Evolutionary conservation across 495 filamentous ascomycete genomes (phyloP), one percentile per base, ranked within the genome.

Genomic region (Neurospora sublineolata): DNA sequence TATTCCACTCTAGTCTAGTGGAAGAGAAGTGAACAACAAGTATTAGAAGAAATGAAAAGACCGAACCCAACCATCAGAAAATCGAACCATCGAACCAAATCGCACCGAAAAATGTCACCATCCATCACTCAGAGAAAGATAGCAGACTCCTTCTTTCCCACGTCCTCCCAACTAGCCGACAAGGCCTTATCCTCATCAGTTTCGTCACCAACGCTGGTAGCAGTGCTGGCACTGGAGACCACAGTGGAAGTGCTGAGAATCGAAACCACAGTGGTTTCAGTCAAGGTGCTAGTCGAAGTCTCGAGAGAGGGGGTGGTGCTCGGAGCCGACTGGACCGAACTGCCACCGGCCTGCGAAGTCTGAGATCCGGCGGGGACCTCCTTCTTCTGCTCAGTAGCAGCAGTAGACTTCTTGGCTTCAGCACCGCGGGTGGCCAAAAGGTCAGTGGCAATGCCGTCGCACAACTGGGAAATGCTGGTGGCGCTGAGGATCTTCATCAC

Each of bases 401-500:
- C 69, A 70, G 39, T 8, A 70, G 27, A 36, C 27, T 33, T 33
- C 52, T 18, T 64, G 52, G 27, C 52, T 18, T 2, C 27, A 58
- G 20, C 20, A 14, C 7, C 27, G 27, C 52, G 52, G 23, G 23
- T 30, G 52, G 16, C 52, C 27, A 64, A 3, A 33, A 30, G 7
- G 7, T 64, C 52, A 16, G 12, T 9, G 14, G 69, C 77, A 20
- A 76, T 70, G 3, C 76, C 76, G 3, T 37, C 23, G 42, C 71
- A 75, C 72, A 84, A 69, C 20, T 77, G 72, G 16, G 52, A 11
- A 69, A 86, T 80, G 41, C 82, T 81, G 27, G 74, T 74, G 12
- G 79, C 82, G 8, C 81, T 75, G 3, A 88, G 69, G 40, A 87
- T 82, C 78, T 88, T 85, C 68, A 87, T 81, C 5, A 87, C 85